Conservation (phyloP, 768 basidiomycete genomes). For the Rhodotorula toruloides region DNA sequence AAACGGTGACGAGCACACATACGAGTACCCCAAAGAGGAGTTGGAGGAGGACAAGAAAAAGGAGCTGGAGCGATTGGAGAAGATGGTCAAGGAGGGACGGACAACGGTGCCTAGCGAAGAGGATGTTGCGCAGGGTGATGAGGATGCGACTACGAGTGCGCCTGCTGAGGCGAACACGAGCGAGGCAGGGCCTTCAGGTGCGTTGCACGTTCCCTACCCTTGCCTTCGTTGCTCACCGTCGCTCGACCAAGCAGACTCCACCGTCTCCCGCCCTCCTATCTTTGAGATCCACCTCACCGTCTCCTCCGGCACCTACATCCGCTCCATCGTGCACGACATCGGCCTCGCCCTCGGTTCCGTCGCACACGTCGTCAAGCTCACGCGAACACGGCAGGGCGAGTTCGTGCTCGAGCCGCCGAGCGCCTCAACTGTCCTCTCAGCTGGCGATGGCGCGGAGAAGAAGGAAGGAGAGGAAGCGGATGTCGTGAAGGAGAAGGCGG, state of each 20-base stretch:
- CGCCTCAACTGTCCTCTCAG: conserved; percentile 45
- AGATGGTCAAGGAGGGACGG: conserved; percentile 43
- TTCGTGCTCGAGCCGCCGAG: conserved; percentile 51
- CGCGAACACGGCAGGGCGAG: conserved; percentile 79
- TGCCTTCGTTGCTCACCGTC: too few relatives aligned
- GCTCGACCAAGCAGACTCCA: too few relatives aligned
- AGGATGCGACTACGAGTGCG: not conserved
- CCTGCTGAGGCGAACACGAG: not conserved
- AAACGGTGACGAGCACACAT: conserved; percentile 61
- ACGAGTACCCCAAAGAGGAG: conserved; percentile 66
- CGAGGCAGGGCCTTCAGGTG: not conserved
- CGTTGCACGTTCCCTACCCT: not conserved
- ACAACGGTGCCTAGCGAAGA: conserved; percentile 13
- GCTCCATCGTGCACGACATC: conserved; percentile 90
- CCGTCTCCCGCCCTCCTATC: conserved; percentile 55
- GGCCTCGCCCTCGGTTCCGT: conserved; percentile 76
- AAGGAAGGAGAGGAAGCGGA: not conserved
- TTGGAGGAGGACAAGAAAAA: conserved; percentile 64
- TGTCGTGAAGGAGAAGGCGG: conserved; percentile 44
- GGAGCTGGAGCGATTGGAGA: conserved; percentile 61
- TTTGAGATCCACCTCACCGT: conserved; percentile 90
- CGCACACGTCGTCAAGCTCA: conserved; percentile 87
- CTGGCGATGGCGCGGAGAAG: not conserved
- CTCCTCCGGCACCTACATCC: conserved; percentile 93
- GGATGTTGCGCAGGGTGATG: conserved; percentile 7